Conservation (phyloP, 331 rosid genomes). For the Quercus lobata region DNA sequence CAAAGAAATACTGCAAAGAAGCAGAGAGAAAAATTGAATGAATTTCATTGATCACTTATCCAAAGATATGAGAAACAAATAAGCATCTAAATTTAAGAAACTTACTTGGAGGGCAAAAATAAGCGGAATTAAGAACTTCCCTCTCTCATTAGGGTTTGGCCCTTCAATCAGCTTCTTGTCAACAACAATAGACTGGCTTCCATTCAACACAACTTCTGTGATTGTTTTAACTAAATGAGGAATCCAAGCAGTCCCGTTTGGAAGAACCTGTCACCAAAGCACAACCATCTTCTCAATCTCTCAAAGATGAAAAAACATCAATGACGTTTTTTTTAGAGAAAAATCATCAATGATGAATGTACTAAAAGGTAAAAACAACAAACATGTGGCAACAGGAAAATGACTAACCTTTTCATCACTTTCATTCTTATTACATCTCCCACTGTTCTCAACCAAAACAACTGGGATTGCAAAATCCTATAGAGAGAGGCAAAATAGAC, state of each 20-base stretch:
- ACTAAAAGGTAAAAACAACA: not conserved
- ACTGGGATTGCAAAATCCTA: constrained; percentile 67
- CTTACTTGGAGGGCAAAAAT: constrained; percentile 63
- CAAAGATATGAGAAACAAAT: not conserved
- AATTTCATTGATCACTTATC: not conserved
- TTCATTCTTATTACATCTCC: constrained; percentile 83
- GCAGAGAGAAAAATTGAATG: not conserved
- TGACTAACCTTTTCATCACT: constrained; percentile 74
- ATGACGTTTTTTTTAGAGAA: not conserved
- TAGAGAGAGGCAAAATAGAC: constrained; percentile 4
- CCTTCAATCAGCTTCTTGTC: constrained; percentile 90
- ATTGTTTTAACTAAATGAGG: constrained; percentile 71
- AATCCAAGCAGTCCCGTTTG: constrained; percentile 93
- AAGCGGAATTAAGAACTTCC: constrained; percentile 78
- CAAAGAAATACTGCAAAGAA: constrained; percentile 52
- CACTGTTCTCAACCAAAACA: constrained; percentile 93
- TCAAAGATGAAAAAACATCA: not conserved
- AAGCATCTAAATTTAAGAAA: constrained; percentile 12
- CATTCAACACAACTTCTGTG: constrained; percentile 59
- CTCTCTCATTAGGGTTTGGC: constrained; percentile 88
- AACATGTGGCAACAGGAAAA: constrained; percentile 4
- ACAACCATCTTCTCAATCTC: constrained; percentile 4
- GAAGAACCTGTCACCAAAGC: constrained; percentile 68
- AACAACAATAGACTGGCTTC: constrained; percentile 60
- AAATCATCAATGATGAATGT: constrained; percentile 9